Conservation (phyloP, 208 protist genomes). For the Angomonas desouzai region DNA sequence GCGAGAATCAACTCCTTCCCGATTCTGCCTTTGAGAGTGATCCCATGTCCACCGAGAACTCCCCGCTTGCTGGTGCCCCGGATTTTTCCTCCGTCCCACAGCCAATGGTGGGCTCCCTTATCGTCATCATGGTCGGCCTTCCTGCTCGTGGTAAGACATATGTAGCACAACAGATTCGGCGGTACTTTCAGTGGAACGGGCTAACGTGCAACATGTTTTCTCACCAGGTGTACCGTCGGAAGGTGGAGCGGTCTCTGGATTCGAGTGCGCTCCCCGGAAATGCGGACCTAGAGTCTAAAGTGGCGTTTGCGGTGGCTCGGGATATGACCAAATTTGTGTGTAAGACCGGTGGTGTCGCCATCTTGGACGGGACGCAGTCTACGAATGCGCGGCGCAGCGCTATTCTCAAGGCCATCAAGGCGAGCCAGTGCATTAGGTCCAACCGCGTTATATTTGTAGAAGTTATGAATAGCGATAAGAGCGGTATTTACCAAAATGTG, state of each 20-base stretch:
- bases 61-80: conserved; percentile 31
- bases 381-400: conserved; percentile 52
- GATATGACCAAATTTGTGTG: conserved; percentile 64
- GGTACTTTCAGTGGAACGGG: conserved; percentile 91
- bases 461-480: conserved; percentile 57
- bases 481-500: conserved; percentile 57
- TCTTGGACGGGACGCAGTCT: conserved; percentile 72
- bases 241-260: conserved; percentile 23
- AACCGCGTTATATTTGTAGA: conserved; percentile 83
- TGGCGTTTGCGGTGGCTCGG: conserved; percentile 41
- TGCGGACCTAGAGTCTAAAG: conserved; percentile 39
- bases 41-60: conserved; percentile 22
- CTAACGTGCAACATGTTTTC: conserved; percentile 75
- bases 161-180: conserved; percentile 82
- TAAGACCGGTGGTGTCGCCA: conserved; percentile 61
- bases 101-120: conserved; percentile 82
- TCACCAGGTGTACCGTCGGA: conserved; percentile 42
- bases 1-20: conserved; percentile 1
- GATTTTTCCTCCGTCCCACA: conserved; percentile 78
- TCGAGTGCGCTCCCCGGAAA: not conserved
- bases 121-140: conserved; percentile 90
- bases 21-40: conserved; percentile 25
- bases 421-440: conserved; percentile 54
- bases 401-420: conserved; percentile 59
- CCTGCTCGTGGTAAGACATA: conserved; percentile 88